Evolutionary conservation across 768 basidiomycete genomes (phyloP), one percentile per base, ranked within the genome.

Genomic region (Amanita subjunquillea): DNA sequence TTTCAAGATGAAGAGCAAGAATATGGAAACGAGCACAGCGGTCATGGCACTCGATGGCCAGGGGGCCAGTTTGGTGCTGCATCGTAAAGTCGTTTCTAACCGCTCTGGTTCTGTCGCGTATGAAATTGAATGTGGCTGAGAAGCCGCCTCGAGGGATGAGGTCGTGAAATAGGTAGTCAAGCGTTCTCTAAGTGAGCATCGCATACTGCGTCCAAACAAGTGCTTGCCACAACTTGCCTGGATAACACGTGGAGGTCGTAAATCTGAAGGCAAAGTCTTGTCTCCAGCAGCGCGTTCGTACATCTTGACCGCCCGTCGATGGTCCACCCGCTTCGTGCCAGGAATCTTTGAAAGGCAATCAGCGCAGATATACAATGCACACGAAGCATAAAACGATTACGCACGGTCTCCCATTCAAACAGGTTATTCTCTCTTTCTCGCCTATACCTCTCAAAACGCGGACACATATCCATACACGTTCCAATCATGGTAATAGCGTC

Each of bases 271-370:
- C 0, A 96, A 61, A 0, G 82, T 83, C 67, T 94, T 88, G 72
- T 95, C 91, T 23, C 94, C 94, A 12, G 91, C 89, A 3, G 91
- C 92, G 17, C 95, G 87, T 64, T 95, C 91, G 65, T 93, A 99
- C 63, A 86, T 87, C 63, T 97, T 96, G 42, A 98, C 95, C 0
- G 94, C 94, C 48, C 84, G 83, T 38, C 73, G 72, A 57, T 91
- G 91, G 62, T 94, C 84, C 7, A 97, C 85, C 40, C 86, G 75
- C 62, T 84, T 89, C n/a, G 87, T 90, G 9, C 84, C 85, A 15
- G 86, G 83, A 52, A 86, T 81, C 85, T 87, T 64, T 41, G 54
- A 58, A n/a, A 55, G 55, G 50, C 43, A 53, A 70, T 80, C 61
- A 79, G 65, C 56, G 65, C 61, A 67, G 63, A 65, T 66, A 67